Base-by-base conservation (phyloP, 805 yeast genomes). In the Maudiozyma turicensis region DNA sequence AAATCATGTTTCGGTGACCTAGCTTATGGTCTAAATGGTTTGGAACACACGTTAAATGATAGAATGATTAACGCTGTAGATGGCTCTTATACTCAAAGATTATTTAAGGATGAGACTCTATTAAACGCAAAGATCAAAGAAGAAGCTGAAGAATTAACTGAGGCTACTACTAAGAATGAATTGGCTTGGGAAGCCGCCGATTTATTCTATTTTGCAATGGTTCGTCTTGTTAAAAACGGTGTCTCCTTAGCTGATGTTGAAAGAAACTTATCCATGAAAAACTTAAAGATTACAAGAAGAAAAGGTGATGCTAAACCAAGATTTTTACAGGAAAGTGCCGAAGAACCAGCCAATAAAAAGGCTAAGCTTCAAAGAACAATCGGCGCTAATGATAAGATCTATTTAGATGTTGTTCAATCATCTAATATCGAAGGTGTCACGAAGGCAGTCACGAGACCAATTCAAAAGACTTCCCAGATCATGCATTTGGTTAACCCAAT, bases 121-220 rank as follows among this genome's bases (percentile, higher is more conserved):
- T 74, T 93, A 57, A 72, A 75, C 49, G 96, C 98, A 29, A 87
- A 93, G 73, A 83, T 93, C 69, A 80, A 81, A 66, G 99, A 93
- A 70, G 99, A 93, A 69, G 95, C 96, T 42, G 97, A 91, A 60
- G 99, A 93, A 68, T 77, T 93, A 53, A 80, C 89, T 33, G 96
- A 89, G 50, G 98, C 99, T 14, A 73, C 73, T 37, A 60, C 72
- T 6, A 75, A 75, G 58, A 77, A 76, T 1, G 84, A 91, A 50
- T 77, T 88, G 48, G 84, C 98, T 0, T 93, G 96, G 96, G 99
- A 93, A 70, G 91, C 95, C 47, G 99, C 99, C 8, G 99, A 93
- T 66, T 74, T 93, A 65, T 74, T 87, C 53, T 80, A 83, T 63
- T 86, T 86, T 59, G 84, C 91, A 11, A 60, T 83, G 64, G 72